A percentile compares a stretch with the other conserved stretches of the same genome.
Evolutionary conservation across 192 early-diverging fungal species (phyloP).

Genomic region (Podila epigama): DNA sequence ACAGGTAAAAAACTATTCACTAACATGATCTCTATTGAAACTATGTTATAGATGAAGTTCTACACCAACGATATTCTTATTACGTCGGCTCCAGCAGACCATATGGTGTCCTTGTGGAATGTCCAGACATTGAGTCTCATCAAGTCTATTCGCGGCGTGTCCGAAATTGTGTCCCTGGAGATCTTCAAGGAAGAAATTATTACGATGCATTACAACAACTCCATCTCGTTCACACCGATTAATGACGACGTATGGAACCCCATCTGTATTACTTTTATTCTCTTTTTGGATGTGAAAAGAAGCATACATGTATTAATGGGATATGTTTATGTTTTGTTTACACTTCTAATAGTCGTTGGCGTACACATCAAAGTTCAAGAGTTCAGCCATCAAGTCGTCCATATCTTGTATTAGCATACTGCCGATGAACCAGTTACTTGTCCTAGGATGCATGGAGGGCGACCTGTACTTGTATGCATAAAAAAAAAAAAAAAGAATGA

Average conservation of each 20-base stretch:
- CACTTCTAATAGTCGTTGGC: conserved; percentile 51
- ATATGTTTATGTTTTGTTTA: neutral
- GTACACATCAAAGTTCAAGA: conserved; percentile 67
- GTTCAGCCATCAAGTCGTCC: conserved; percentile 60
- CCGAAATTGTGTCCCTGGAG: conserved; percentile 62
- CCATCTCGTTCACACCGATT: conserved; percentile 64
- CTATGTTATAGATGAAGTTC: conserved; percentile 64
- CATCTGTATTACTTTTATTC: neutral
- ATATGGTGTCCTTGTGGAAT: conserved; percentile 66
- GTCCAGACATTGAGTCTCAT: conserved; percentile 53
- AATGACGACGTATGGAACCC: conserved; percentile 61
- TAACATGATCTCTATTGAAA: too few relatives aligned
- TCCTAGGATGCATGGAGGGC: conserved; percentile 65
- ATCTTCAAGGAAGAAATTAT: conserved; percentile 69
- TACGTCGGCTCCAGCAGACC: conserved; percentile 61
- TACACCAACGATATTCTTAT: conserved; percentile 62
- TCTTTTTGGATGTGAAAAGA: neutral
- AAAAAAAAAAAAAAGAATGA: neutral
- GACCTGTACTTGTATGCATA: conserved; percentile 66
- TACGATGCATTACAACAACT: conserved; percentile 64
- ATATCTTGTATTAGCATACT: conserved; percentile 60
- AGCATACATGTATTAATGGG: neutral
- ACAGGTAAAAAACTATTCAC: too few relatives aligned
- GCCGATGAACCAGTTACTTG: conserved; percentile 62
- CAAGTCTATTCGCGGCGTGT: conserved; percentile 61